Percentiles rank a stretch among this genome's conserved stretches.
These are phyloP conservation scores for Aristolochia fimbriata DNA, from an alignment of 164 flowering plant genomes.

Conservation along the genomic window DNA sequence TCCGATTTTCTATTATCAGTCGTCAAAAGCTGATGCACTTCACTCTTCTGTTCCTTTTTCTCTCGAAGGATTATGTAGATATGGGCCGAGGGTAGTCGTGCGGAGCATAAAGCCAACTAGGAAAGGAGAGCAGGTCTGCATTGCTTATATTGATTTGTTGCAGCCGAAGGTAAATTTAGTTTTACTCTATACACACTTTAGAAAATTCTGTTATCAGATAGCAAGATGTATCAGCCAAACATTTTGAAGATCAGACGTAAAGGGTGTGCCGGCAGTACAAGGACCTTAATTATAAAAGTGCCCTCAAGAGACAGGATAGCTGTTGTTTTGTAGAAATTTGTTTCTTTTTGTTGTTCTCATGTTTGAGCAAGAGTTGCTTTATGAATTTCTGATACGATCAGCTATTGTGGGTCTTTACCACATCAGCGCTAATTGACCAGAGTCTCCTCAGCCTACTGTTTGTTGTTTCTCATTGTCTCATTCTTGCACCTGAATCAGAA, in stretches of 20 bases:
- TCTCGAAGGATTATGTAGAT: slow-evolving; percentile 12
- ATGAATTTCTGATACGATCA: too few relatives aligned
- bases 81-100: slow-evolving; percentile 49
- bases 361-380: too few relatives aligned
- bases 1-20: neutral
- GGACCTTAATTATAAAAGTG: neutral
- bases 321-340: too few relatives aligned
- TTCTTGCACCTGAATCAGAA: too few relatives aligned
- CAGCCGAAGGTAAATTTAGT: slow-evolving; percentile 47
- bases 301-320: neutral
- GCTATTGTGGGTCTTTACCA: too few relatives aligned
- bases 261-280: too few relatives aligned
- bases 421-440: too few relatives aligned
- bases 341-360: too few relatives aligned
- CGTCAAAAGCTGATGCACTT: neutral
- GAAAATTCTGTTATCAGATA: neutral
- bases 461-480: too few relatives aligned
- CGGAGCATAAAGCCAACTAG: slow-evolving; percentile 50
- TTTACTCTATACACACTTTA: neutral
- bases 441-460: too few relatives aligned
- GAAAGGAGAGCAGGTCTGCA: slow-evolving; percentile 47
- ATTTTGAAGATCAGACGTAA: neutral
- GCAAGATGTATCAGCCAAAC: neutral
- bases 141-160: slow-evolving; percentile 60
- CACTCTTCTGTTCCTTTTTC: neutral